phyloP scores from a whole-genome alignment of 148 eudicot genomes.

The Nyssa sinensis region DNA sequence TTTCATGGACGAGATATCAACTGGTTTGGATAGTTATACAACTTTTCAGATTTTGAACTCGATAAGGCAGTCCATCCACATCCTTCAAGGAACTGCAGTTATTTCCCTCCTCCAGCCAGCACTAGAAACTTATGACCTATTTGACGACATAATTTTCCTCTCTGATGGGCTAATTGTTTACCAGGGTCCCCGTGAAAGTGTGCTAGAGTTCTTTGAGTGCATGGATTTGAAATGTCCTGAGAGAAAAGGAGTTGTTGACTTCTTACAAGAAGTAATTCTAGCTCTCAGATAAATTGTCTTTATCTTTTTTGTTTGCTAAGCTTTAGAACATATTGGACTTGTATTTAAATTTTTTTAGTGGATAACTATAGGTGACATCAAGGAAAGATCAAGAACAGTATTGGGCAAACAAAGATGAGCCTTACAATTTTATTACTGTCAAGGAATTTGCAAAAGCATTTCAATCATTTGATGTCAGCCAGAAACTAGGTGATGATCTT shows the following conservation, averaged over 20 bases:
- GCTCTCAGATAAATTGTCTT: not conserved
- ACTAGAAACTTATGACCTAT: conserved; percentile 77
- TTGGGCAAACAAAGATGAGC: conserved; percentile 52
- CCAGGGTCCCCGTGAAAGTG: conserved; percentile 81
- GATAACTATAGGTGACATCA: conserved; percentile 65
- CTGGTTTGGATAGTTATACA: conserved; percentile 92
- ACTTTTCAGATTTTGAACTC: conserved; percentile 84
- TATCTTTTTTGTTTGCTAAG: not conserved
- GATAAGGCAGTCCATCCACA: conserved; percentile 72
- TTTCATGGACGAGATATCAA: conserved; percentile 93
- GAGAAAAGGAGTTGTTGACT: conserved; percentile 89
- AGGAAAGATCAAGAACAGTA: conserved; percentile 86
- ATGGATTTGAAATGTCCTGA: conserved; percentile 91
- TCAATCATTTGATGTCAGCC: conserved; percentile 73
- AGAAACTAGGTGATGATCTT: conserved; percentile 53
- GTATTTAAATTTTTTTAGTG: not conserved
- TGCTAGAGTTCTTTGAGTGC: conserved; percentile 75
- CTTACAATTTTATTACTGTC: conserved; percentile 56
- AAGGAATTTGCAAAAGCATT: conserved; percentile 70
- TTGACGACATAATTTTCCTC: conserved; percentile 81
- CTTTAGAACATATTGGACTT: not conserved
- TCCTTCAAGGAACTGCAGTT: conserved; percentile 74
- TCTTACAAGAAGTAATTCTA: conserved; percentile 72
- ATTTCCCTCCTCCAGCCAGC: conserved; percentile 91
- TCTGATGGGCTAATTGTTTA: conserved; percentile 85